Conservation (phyloP, 1,284 basidiomycete genomes). For the Exsudoporus floridanus region DNA sequence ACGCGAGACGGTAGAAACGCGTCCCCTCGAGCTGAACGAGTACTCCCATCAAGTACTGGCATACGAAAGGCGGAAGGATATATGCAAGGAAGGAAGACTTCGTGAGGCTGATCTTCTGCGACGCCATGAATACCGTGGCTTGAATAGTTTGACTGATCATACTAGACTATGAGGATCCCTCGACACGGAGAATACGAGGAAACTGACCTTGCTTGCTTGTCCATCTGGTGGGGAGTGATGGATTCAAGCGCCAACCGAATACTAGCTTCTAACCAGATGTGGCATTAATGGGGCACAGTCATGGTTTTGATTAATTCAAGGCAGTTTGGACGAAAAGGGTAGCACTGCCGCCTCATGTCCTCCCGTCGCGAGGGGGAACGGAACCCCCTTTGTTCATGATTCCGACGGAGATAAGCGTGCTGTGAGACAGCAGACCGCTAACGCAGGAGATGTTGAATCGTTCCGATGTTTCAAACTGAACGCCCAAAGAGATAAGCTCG, state of each 20-base stretch:
- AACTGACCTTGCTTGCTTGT: slow-evolving; percentile 14
- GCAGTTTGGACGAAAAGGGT: no score
- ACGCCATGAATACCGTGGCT: slow-evolving; percentile 4
- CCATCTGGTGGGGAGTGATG: slow-evolving; percentile 6
- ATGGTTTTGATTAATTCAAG: no score
- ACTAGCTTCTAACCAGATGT: neutral
- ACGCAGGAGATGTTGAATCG: no score
- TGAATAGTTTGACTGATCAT: neutral
- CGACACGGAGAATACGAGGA: neutral
- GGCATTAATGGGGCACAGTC: neutral
- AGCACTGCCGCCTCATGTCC: no score
- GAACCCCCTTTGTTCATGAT: no score
- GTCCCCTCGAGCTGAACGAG: slow-evolving; percentile 29
- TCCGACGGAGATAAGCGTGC: no score
- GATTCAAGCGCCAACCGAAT: neutral
- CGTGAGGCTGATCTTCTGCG: slow-evolving; percentile 8
- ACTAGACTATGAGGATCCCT: neutral
- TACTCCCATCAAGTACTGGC: slow-evolving; percentile 29
- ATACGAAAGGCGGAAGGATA: slow-evolving; percentile 24
- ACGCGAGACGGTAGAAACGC: slow-evolving; percentile 19
- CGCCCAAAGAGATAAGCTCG: no score
- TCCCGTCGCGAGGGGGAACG: no score
- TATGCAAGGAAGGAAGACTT: slow-evolving; percentile 12
- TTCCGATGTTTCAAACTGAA: no score
- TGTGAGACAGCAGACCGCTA: no score